phyloP scores from a whole-genome alignment of 2,329 filamentous ascomycete species.

The Monosporascus cannonballus region DNA sequence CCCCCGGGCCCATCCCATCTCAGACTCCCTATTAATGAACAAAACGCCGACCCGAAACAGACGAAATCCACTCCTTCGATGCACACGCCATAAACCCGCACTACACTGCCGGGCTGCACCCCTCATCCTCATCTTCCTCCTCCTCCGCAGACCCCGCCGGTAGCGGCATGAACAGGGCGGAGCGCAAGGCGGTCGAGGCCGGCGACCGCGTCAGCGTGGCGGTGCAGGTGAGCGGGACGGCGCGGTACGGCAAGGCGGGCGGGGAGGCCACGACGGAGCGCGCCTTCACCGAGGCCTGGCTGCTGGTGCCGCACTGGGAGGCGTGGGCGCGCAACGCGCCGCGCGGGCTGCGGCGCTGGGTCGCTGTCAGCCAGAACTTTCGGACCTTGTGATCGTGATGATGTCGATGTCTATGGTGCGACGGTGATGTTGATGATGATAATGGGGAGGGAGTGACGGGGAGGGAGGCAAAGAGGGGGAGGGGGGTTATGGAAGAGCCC shows the following conservation, averaged over 20 bases:
- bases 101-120: conserved; percentile 52
- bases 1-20: no score
- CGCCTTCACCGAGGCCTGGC: conserved; percentile 73
- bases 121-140: conserved; percentile 25
- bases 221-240: conserved; percentile 67
- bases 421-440: no score
- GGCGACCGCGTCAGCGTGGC: conserved; percentile 61
- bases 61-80: conserved; percentile 72
- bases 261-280: conserved; percentile 57
- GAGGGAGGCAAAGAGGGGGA: no score
- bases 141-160: conserved; percentile 12
- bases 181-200: conserved; percentile 25
- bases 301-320: conserved; percentile 73
- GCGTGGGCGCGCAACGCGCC: conserved; percentile 45
- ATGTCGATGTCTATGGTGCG: no score
- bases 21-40: not conserved
- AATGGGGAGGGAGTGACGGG: no score
- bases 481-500: no score
- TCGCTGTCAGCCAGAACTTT: conserved; percentile 70
- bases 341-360: conserved; percentile 50
- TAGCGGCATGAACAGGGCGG: not conserved
- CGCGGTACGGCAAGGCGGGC: conserved; percentile 60
- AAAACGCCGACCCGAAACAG: not conserved
- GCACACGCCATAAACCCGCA: conserved; percentile 70
- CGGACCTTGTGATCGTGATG: conserved; percentile 38